Conservation (phyloP, 805 yeast genomes). For the Kockiozyma suomiensis region DNA sequence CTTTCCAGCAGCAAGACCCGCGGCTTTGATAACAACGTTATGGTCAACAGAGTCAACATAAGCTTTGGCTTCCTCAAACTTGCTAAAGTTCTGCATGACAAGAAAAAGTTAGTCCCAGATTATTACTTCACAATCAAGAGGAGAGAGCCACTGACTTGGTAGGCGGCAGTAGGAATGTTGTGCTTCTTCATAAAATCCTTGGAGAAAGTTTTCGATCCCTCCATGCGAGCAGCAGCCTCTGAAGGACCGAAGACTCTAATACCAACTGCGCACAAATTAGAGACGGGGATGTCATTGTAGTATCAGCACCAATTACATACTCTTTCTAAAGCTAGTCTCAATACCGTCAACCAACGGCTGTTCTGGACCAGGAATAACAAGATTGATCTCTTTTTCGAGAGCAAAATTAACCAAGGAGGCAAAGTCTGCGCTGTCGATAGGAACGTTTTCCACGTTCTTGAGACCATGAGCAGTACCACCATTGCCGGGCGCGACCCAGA, state of each 20-base stretch:
- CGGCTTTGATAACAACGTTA: slow-evolving; percentile 90
- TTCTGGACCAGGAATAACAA: slow-evolving; percentile 98
- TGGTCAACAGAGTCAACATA: slow-evolving; percentile 68
- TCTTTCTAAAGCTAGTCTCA: slow-evolving; percentile 62
- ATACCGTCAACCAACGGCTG: slow-evolving; percentile 97
- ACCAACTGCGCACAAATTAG: slow-evolving; percentile 55
- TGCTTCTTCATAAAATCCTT: slow-evolving; percentile 92
- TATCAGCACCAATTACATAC: slow-evolving; percentile 11
- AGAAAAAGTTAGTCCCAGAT: not conserved
- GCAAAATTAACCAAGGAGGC: slow-evolving; percentile 74
- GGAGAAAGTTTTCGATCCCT: slow-evolving; percentile 94
- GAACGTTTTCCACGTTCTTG: slow-evolving; percentile 66
- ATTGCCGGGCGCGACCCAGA: slow-evolving; percentile 87
- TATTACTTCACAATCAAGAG: not conserved
- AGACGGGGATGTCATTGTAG: too few species aligned
- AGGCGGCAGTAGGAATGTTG: slow-evolving; percentile 91
- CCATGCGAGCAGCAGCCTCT: slow-evolving; percentile 86
- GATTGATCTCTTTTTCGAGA: slow-evolving; percentile 58
- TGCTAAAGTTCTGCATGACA: slow-evolving; percentile 67
- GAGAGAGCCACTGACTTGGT: slow-evolving; percentile 44
- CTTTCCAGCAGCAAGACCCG: slow-evolving; percentile 98
- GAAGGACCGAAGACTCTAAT: slow-evolving; percentile 98
- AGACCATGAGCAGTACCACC: slow-evolving; percentile 76
- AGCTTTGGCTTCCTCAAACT: slow-evolving; percentile 70
- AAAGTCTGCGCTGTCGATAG: slow-evolving; percentile 73